Conservation (phyloP, 257 asterid genomes). For the Rehmannia glutinosa region DNA sequence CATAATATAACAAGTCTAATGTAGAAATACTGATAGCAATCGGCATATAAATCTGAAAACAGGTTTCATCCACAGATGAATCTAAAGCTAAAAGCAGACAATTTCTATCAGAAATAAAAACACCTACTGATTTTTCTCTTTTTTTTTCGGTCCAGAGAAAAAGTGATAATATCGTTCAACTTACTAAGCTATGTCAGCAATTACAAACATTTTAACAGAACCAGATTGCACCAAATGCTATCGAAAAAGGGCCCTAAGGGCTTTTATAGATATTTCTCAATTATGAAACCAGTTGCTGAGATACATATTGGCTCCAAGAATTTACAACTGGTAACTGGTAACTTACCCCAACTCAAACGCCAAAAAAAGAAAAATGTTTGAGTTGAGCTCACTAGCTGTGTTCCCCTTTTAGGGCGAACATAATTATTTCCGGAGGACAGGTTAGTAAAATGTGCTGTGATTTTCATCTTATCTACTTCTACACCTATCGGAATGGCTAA, state of each 20-base stretch:
- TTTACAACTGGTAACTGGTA: constrained; percentile 25
- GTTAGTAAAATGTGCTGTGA: constrained; percentile 18
- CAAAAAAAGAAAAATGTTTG: constrained; percentile 27
- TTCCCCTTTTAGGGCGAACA: constrained; percentile 25
- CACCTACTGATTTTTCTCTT: too few relatives aligned
- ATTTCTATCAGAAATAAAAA: too few relatives aligned
- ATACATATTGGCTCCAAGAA: constrained; percentile 26
- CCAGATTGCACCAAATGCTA: too few relatives aligned
- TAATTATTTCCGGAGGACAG: constrained; percentile 13
- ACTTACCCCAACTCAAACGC: constrained; percentile 38
- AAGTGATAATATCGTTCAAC: too few relatives aligned
- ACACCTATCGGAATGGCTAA: constrained; percentile 12
- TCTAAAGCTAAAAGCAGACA: too few relatives aligned
- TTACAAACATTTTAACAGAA: too few relatives aligned
- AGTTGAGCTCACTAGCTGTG: constrained; percentile 32
- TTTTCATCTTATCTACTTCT: constrained; percentile 20
- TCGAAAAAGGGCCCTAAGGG: too few relatives aligned
- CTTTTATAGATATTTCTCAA: constrained; percentile 19
- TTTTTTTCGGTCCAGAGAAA: too few relatives aligned
- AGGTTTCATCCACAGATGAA: background rate
- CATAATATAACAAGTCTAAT: background rate
- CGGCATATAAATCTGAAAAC: background rate
- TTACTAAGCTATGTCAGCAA: too few relatives aligned
- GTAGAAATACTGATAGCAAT: background rate
- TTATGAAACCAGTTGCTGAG: constrained; percentile 24